These are phyloP conservation scores for Neopestalotiopsis rosae DNA, from an alignment of 2,329 filamentous ascomycete genomes.

Conservation along the genomic window DNA sequence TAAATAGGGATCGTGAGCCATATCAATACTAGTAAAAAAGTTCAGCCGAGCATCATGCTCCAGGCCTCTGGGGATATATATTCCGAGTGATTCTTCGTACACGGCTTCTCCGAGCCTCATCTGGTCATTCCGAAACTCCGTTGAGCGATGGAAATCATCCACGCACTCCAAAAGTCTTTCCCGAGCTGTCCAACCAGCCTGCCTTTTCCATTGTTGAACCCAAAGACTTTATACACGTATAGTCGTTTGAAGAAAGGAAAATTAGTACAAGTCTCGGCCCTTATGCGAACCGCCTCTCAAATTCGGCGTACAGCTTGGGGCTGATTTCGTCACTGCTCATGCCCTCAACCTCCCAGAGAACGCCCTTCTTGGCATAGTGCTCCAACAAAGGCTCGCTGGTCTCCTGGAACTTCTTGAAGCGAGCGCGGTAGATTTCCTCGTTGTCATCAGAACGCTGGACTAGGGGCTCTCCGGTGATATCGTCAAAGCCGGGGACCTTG, in stretches of 20 bases:
- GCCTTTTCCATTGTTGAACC: neutral
- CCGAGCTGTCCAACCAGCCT: neutral
- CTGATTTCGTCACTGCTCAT: conserved; percentile 94
- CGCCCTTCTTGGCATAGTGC: conserved; percentile 84
- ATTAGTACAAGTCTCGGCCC: neutral
- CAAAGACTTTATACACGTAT: conserved; percentile 11
- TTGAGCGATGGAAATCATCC: conserved; percentile 17
- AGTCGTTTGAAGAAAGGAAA: neutral
- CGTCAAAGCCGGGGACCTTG: conserved; percentile 79
- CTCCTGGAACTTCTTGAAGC: conserved; percentile 85
- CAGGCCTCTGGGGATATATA: neutral
- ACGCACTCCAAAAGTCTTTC: conserved; percentile 11
- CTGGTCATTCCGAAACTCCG: conserved; percentile 11
- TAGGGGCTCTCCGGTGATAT: conserved; percentile 86
- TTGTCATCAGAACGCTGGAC: conserved; percentile 85
- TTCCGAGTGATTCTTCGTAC: neutral
- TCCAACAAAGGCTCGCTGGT: conserved; percentile 84
- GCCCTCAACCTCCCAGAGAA: conserved; percentile 86
- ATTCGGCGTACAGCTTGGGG: conserved; percentile 84
- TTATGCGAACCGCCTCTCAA: conserved; percentile 74
- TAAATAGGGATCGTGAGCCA: conserved; percentile 2
- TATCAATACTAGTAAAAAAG: conserved; percentile 2
- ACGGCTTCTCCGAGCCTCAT: neutral
- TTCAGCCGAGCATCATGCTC: neutral
- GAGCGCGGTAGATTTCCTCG: conserved; percentile 81